A percentile compares a stretch with the other conserved stretches of the same genome.
Evolutionary conservation across 148 eudicot species (phyloP).

Genomic region (Chenopodium suecicum): DNA sequence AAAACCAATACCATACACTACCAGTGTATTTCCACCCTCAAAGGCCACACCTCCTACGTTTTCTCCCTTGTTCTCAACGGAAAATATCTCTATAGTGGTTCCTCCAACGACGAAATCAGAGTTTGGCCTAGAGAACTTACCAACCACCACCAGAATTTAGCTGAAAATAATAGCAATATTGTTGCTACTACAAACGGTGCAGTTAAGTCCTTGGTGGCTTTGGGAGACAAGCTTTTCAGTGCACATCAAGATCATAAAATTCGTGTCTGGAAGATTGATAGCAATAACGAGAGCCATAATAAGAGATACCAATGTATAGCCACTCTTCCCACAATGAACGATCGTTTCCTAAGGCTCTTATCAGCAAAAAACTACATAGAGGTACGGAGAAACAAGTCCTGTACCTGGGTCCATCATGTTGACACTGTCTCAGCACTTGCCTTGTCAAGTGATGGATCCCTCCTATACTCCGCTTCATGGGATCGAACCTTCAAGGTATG

Average conservation of each 20-base stretch:
- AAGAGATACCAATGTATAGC: slow-evolving; percentile 43
- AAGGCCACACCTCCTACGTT: slow-evolving; percentile 50
- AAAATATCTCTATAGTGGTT: slow-evolving; percentile 54
- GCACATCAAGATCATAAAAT: slow-evolving; percentile 77
- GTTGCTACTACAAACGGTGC: slow-evolving; percentile 42
- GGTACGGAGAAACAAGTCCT: slow-evolving; percentile 53
- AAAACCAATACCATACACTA: slow-evolving; percentile 25
- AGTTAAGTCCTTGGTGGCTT: slow-evolving; percentile 49
- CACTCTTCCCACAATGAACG: slow-evolving; percentile 57
- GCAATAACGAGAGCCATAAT: slow-evolving; percentile 2
- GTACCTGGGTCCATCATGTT: slow-evolving; percentile 87
- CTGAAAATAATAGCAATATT: slow-evolving; percentile 4
- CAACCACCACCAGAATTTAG: neutral
- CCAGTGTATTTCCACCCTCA: slow-evolving; percentile 53
- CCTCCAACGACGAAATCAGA: slow-evolving; percentile 49
- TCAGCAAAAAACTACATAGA: slow-evolving; percentile 64
- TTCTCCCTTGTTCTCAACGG: slow-evolving; percentile 51
- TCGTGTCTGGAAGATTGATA: slow-evolving; percentile 61
- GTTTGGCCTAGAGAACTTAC: slow-evolving; percentile 38
- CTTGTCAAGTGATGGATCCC: slow-evolving; percentile 47
- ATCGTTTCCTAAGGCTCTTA: slow-evolving; percentile 44
- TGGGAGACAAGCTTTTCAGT: slow-evolving; percentile 48
- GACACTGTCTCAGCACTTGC: slow-evolving; percentile 76
- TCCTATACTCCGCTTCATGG: slow-evolving; percentile 79
- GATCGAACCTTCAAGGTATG: slow-evolving; percentile 77